A percentile compares a stretch with the other conserved stretches of the same genome.
phyloP scores from a whole-genome alignment of 2,329 filamentous ascomycete genomes.

The Nemania sp. region DNA sequence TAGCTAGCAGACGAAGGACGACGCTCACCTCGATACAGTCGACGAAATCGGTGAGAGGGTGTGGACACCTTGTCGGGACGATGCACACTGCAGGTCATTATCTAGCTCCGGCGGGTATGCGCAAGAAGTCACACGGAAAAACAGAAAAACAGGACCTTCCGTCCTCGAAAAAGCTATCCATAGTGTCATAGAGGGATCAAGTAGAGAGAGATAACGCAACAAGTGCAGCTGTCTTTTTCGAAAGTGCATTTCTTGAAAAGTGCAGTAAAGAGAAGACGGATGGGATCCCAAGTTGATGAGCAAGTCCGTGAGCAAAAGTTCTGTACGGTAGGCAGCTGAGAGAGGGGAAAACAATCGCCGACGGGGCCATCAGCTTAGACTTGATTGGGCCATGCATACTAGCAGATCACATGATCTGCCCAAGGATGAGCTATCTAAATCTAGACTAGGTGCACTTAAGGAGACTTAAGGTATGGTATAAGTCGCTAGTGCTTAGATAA shows the following conservation, averaged over 20 bases:
- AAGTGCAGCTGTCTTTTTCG: no score
- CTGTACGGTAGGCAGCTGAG: no score
- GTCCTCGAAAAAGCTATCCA: not conserved
- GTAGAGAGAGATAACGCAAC: not conserved
- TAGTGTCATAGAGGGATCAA: not conserved
- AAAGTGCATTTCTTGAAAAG: not conserved
- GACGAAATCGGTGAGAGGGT: constrained; percentile 19
- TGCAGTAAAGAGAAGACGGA: no score
- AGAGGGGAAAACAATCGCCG: not conserved
- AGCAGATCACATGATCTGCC: constrained; percentile 22
- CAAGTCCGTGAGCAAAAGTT: no score
- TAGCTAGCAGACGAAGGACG: constrained; percentile 24
- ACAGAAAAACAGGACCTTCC: constrained; percentile 10
- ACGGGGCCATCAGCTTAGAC: constrained; percentile 12
- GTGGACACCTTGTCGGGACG: constrained; percentile 20
- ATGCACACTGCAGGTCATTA: constrained; percentile 37
- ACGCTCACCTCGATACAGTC: constrained; percentile 7
- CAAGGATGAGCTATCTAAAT: constrained; percentile 2
- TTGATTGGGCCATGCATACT: constrained; percentile 12
- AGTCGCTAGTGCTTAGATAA: no score
- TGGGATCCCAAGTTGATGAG: no score
- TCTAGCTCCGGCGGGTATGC: constrained; percentile 42
- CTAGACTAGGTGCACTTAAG: no score
- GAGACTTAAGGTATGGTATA: no score
- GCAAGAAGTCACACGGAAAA: constrained; percentile 30